These are phyloP conservation scores for Halocafeteria seosinensis DNA, from an alignment of 108 stramenopile species.

Conservation along the genomic window DNA sequence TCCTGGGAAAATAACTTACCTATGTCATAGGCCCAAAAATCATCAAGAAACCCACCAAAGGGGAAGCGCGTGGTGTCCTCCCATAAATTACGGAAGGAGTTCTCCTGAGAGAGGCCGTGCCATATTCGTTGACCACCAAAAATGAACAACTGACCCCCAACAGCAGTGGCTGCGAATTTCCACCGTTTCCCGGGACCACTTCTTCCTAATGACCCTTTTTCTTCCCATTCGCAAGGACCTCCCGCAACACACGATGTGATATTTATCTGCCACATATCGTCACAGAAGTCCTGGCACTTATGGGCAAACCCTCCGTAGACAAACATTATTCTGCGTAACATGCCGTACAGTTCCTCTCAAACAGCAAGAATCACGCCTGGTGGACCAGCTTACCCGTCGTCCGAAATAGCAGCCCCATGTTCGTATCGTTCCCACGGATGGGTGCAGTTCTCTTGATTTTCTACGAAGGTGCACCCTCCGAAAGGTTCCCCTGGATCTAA, in stretches of 20 bases:
- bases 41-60: constrained; percentile 53
- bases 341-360: too few relatives aligned
- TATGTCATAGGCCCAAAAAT: constrained; percentile 50
- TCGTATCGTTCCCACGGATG: constrained; percentile 48
- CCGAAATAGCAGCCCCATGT: constrained; percentile 52
- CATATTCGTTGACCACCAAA: constrained; percentile 69
- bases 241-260: constrained; percentile 17
- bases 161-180: constrained; percentile 21
- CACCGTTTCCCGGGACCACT: constrained; percentile 44
- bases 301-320: constrained; percentile 57
- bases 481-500: constrained; percentile 42
- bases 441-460: constrained; percentile 40
- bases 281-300: constrained; percentile 61
- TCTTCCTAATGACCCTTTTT: constrained; percentile 21
- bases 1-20: too few relatives aligned
- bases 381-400: too few relatives aligned
- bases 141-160: constrained; percentile 25
- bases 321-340: too few relatives aligned
- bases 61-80: constrained; percentile 28
- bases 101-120: constrained; percentile 56
- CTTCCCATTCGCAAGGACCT: constrained; percentile 5
- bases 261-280: constrained; percentile 56
- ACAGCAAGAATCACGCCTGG: too few relatives aligned
- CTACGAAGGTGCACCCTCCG: constrained; percentile 43
- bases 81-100: constrained; percentile 48